phyloP scores from a whole-genome alignment of 805 yeast species.

The Yarrowia sp. region DNA sequence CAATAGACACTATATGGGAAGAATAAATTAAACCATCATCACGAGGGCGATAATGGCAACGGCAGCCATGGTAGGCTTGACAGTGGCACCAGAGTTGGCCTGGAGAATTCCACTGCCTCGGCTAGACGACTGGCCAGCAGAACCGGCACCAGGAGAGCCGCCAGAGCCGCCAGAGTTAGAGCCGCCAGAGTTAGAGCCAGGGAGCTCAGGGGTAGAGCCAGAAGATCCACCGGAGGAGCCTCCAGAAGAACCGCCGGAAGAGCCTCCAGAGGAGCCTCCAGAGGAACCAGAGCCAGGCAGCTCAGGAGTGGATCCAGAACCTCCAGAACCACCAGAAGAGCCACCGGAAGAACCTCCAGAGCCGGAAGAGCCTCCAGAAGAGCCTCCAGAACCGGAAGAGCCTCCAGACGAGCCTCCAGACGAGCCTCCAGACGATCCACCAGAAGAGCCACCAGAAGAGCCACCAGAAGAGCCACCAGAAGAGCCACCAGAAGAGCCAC shows the following conservation, averaged over 20 bases:
- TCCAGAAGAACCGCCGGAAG: too few species aligned
- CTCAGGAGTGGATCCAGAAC: not conserved
- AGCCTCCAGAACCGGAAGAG: too few species aligned
- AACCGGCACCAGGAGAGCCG: not conserved
- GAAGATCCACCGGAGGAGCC: not conserved
- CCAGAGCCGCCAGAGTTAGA: not conserved
- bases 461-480: too few species aligned
- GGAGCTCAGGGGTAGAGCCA: not conserved
- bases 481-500: too few species aligned
- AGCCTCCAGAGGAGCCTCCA: too few species aligned
- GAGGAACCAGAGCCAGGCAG: not conserved
- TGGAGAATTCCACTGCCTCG: not conserved
- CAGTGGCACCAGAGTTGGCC: conserved; percentile 9
- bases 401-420: too few species aligned
- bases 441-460: too few species aligned
- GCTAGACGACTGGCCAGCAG: not conserved
- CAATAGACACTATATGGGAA: conserved; percentile 1
- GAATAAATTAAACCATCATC: conserved; percentile 26
- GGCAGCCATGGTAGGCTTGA: conserved; percentile 29
- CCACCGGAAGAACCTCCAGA: not conserved
- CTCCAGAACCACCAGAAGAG: not conserved
- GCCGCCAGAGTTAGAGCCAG: conserved; percentile 1
- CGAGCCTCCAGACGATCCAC: too few species aligned
- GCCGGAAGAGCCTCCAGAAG: too few species aligned
- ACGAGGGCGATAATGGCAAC: conserved; percentile 5